These are phyloP conservation scores for Alternaria sp. DNA, from an alignment of 2,329 filamentous ascomycete species.

Conservation along the genomic window DNA sequence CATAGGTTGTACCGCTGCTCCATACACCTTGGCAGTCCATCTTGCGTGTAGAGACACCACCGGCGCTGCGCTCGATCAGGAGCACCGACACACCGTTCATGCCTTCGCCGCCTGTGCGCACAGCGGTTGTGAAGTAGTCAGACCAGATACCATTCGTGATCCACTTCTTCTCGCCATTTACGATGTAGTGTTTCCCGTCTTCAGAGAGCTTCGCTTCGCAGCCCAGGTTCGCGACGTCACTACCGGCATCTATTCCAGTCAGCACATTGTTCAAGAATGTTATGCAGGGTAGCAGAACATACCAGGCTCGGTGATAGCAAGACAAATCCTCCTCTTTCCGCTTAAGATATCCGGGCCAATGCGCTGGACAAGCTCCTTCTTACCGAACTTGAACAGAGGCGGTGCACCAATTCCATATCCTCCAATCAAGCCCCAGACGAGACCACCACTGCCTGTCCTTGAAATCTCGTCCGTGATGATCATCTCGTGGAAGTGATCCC, in stretches of 20 bases:
- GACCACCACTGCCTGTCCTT: conserved; percentile 84
- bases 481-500: conserved; percentile 99
- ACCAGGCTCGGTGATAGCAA: conserved; percentile 89
- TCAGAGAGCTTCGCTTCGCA: conserved; percentile 95
- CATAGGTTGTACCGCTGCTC: conserved; percentile 93
- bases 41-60: conserved; percentile 87
- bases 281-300: conserved; percentile 10
- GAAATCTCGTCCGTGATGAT: conserved; percentile 94
- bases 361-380: conserved; percentile 82
- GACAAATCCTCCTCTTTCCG: conserved; percentile 95
- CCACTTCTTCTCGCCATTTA: conserved; percentile 99
- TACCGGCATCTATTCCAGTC: conserved; percentile 73
- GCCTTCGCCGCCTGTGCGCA: conserved; percentile 73
- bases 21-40: conserved; percentile 96
- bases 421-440: conserved; percentile 96
- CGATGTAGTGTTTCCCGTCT: conserved; percentile 98
- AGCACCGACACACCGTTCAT: conserved; percentile 94
- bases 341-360: conserved; percentile 87
- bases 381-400: conserved; percentile 89
- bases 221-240: conserved; percentile 91
- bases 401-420: conserved; percentile 95
- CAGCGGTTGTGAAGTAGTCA: conserved; percentile 89
- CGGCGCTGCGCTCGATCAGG: conserved; percentile 84
- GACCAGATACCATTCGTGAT: conserved; percentile 98
- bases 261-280: conserved; percentile 6